A percentile compares a stretch with the other conserved stretches of the same genome.
phyloP scores from a whole-genome alignment of 192 early-diverging fungal genomes.

The Paraglomus brasilianum region DNA sequence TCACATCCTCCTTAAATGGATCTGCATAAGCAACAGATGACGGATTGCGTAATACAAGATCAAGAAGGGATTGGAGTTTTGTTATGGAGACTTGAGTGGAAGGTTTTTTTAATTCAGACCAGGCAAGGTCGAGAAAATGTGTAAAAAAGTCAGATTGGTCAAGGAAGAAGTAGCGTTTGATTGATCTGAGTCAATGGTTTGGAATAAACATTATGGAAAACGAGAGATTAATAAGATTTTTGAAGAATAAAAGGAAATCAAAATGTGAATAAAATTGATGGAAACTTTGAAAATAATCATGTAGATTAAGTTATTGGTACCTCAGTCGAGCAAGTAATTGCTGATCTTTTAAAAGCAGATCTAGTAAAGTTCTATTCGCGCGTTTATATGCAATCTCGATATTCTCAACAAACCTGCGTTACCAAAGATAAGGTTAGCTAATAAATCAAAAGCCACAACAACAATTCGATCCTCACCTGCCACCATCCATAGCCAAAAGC shows the following conservation, averaged over 20 bases:
- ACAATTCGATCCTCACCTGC: constrained; percentile 33
- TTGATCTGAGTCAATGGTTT: constrained; percentile 54
- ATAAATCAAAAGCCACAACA: constrained; percentile 9
- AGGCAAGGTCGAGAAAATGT: constrained; percentile 91
- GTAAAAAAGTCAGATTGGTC: constrained; percentile 93
- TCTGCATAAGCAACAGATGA: constrained; percentile 77
- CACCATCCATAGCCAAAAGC: constrained; percentile 58
- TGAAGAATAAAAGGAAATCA: background rate
- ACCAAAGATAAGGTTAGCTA: background rate
- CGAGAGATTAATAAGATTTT: background rate
- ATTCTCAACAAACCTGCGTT: constrained; percentile 61
- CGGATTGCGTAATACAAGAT: constrained; percentile 84
- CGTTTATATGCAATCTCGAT: constrained; percentile 85
- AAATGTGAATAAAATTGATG: background rate
- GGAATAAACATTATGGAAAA: background rate
- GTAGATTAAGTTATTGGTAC: constrained; percentile 28
- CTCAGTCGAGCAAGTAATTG: constrained; percentile 73
- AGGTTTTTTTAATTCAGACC: constrained; percentile 71
- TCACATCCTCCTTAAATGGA: constrained; percentile 84
- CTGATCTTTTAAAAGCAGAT: constrained; percentile 76
- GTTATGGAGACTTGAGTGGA: constrained; percentile 64
- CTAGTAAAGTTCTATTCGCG: constrained; percentile 84
- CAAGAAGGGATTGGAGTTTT: constrained; percentile 80
- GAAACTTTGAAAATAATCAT: background rate
- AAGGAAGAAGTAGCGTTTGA: constrained; percentile 92